Evolutionary conservation across 2,329 filamentous ascomycete genomes (phyloP).

Genomic region (Sporothrix mexicana): DNA sequence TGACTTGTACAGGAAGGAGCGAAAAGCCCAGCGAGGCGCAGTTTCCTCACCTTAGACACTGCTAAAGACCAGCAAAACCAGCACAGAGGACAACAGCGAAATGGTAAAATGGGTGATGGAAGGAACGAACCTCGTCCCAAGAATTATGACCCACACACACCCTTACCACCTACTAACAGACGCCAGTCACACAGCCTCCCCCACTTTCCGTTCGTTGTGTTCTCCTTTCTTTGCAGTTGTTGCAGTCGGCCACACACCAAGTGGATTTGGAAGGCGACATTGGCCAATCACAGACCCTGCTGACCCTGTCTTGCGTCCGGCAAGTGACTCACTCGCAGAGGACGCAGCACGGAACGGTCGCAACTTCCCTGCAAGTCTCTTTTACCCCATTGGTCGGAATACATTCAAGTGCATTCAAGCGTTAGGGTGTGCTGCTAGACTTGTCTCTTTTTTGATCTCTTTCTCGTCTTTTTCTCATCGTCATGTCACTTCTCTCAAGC

Average conservation of each 20-base stretch:
- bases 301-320: constrained; percentile 12
- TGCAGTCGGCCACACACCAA: background rate
- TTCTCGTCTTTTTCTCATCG: constrained; percentile 12
- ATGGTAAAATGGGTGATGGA: background rate
- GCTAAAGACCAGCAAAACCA: background rate
- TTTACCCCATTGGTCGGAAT: constrained; percentile 21
- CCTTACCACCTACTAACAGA: constrained; percentile 1
- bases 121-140: constrained; percentile 19
- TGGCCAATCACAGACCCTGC: constrained; percentile 23
- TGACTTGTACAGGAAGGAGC: constrained; percentile 21
- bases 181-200: constrained; percentile 26
- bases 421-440: background rate
- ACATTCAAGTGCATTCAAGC: background rate
- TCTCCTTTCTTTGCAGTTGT: constrained; percentile 2
- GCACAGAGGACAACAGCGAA: background rate
- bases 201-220: constrained; percentile 22
- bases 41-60: constrained; percentile 22
- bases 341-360: constrained; percentile 8
- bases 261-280: background rate
- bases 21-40: constrained; percentile 34
- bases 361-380: constrained; percentile 13
- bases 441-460: background rate
- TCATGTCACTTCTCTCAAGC: background rate
- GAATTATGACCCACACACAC: constrained; percentile 22
- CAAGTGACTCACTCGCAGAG: constrained; percentile 31